Base-by-base conservation (phyloP, 805 yeast species). In the Sungouiozyma intestinalis region DNA sequence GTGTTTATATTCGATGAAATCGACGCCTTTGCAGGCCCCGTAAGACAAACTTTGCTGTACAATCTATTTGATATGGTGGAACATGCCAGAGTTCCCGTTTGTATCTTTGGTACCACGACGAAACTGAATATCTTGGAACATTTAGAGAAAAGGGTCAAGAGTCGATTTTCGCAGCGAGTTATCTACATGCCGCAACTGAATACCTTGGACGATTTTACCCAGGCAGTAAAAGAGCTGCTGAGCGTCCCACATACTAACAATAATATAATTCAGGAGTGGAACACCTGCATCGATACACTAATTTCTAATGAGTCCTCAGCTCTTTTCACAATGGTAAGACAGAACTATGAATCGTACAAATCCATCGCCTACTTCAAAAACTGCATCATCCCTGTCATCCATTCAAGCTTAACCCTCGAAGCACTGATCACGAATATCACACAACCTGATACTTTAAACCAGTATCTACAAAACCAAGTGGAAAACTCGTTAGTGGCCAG, bases 21-120 rank as follows among this genome's bases (percentile, higher is more conserved):
- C 44, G 97, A 92, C 42, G 67, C 71, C 33, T 92, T 81, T 63
- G 80, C 95, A 0, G 66, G 68, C 11, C 79, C 75, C 43, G 69
- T 73, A 13, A 79, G 85, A 48, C 98, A 92, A 59, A 83, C 95
- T 0, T 66, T 92, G 40, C 63, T 92, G 4, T 92, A 92, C 58
- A 90, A 88, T 52, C 64, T 92, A 36, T 84, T 92, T 57, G 97
- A 92, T 53, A 68, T 88, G 52, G 79, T 95, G 2, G 95, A 86
- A 55, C 72, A 65, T 43, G 66, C 77, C 36, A 71, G 77, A 16
- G 69, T 74, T 2, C 94, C 96, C 1, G 77, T 88, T 4, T 74
- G 92, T 40, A 84, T 90, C 4, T 60, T 92, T 38, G 97, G 97
- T 2, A 62, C 81, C 11, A 79, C 94, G 1, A 72, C 88, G 1